Evolutionary conservation across 2,329 filamentous ascomycete genomes (phyloP), one percentile per base, ranked within the genome.

Genomic region (Grosmannia clavigera): DNA sequence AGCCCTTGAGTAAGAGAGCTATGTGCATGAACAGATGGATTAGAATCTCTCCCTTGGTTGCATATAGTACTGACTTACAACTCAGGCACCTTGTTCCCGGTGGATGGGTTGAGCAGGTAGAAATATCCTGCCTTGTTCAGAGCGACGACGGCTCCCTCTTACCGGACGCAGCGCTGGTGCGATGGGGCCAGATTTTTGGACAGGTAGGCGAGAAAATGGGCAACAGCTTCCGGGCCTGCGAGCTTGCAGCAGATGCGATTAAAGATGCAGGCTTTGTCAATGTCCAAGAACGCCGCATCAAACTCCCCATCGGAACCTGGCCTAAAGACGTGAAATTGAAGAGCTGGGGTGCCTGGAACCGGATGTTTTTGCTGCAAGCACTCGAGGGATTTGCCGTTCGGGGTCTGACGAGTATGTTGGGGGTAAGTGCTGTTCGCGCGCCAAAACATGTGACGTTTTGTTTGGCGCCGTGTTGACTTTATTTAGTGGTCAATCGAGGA

Each of bases 271-370:
- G 61, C 50, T 60, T 56, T 43, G 67, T 72, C 54, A 81, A 82
- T 64, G 75, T 83, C 50, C 76, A 72, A 0, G 75, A 80, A 66
- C 72, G 71, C 22, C 67, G 77, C 16, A 77, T 79, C 59, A 77
- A 78, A 67, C 72, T 82, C 4, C 81, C 81, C 1, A 76, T 82
- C 43, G 81, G 80, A 0, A 75, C 75, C 0, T 82, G 79, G 79
- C 76, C 79, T 3, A 77, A 74, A 61, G 79, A 81, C 61, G 74
- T 75, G 60, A 71, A 74, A 4, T 68, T 80, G 55, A 81, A 81
- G 67, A 73, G 74, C 55, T 78, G 81, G 25, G 79, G 79, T 0
- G 65, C 78, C 19, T 79, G 79, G 66, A 80, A 76, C 76, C 72
- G 76, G 54, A 78, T 75, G 9, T 76, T 79, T 51, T 67, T 81